phyloP scores from a whole-genome alignment of 176 grass and related monocot genomes.

The Eleusine indica region DNA sequence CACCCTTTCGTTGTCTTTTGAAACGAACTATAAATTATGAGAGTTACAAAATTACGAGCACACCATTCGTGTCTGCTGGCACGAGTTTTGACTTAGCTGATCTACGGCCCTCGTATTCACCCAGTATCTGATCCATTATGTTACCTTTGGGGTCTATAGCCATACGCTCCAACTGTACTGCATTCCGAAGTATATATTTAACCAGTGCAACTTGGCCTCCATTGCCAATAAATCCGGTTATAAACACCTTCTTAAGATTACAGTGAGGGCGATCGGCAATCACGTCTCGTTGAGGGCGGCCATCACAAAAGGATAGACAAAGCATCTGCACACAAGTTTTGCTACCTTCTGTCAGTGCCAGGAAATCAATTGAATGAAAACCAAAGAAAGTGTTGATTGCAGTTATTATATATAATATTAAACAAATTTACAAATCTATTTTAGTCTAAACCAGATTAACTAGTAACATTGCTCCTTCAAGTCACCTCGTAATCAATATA shows the following conservation, averaged over 20 bases:
- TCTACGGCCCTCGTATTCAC: background rate
- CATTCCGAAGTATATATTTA: conserved; percentile 11
- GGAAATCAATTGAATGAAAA: background rate
- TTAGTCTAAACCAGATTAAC: background rate
- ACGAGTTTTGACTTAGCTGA: background rate
- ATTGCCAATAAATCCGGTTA: conserved; percentile 18
- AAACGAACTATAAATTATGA: background rate
- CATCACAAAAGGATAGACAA: background rate
- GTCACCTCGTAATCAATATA: background rate
- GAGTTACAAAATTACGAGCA: background rate
- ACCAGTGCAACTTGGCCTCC: conserved; percentile 23
- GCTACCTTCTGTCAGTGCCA: background rate
- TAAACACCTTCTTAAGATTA: conserved; percentile 16
- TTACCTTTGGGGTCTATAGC: background rate
- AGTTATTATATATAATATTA: background rate
- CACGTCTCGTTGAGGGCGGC: background rate
- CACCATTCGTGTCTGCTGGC: background rate
- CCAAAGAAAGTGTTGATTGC: background rate
- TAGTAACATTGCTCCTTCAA: background rate
- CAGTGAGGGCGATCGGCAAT: background rate
- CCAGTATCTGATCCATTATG: background rate
- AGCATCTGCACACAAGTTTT: background rate
- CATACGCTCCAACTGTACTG: background rate
- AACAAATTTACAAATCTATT: background rate
- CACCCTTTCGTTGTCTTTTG: background rate